Conservation (phyloP, 139 green algal genomes). For the Edaphochlamys debaryana region DNA sequence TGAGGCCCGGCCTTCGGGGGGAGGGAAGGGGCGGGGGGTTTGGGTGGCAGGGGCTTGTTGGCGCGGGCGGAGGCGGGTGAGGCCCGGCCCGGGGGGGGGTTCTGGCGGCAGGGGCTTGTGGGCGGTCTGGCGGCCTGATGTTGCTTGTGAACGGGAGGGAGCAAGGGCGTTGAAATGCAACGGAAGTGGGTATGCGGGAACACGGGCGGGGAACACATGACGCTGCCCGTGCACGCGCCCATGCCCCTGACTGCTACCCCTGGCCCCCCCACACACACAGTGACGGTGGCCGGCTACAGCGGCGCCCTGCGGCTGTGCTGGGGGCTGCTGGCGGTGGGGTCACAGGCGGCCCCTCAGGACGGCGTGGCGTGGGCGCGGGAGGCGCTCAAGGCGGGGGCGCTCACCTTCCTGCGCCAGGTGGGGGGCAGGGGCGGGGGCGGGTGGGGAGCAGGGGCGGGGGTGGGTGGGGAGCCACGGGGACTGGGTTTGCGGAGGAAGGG, state of each 20-base stretch:
- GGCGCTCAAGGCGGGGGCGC: slow-evolving; percentile 10
- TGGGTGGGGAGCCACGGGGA: background rate
- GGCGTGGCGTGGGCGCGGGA: slow-evolving; percentile 5
- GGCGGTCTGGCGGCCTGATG: no score
- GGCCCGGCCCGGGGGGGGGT: background rate
- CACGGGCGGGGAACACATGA: no score
- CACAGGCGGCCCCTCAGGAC: slow-evolving; percentile 19
- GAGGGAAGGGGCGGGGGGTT: background rate
- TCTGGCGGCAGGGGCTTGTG: background rate
- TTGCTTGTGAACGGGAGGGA: no score
- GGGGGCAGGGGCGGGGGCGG: background rate
- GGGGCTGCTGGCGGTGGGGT: slow-evolving; percentile 60
- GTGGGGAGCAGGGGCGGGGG: background rate
- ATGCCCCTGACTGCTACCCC: background rate
- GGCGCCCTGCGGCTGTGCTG: slow-evolving; percentile 62
- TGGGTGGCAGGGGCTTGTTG: no score
- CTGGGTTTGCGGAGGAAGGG: background rate
- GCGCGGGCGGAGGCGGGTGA: no score
- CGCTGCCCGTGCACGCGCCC: no score
- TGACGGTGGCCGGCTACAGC: slow-evolving; percentile 19
- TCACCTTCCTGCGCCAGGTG: slow-evolving; percentile 40
- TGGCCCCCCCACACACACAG: background rate
- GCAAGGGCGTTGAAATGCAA: no score
- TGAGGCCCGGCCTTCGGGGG: background rate
- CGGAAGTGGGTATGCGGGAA: no score